These are phyloP conservation scores for Oryza brachyantha DNA, from an alignment of 176 grass and related monocot species.

Conservation along the genomic window DNA sequence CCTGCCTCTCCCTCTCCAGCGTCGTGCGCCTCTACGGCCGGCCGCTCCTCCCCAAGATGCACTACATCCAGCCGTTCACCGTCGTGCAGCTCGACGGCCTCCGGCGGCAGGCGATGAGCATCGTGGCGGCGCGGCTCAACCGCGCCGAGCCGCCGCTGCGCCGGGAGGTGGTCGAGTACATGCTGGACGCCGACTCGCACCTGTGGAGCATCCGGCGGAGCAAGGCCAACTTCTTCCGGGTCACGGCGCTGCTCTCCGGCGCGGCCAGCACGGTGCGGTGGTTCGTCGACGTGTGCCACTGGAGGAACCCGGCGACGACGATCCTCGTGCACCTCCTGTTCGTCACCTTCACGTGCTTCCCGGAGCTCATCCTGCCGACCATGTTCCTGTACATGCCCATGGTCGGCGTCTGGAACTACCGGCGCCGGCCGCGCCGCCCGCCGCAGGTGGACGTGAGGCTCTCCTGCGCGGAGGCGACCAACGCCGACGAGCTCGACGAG, in stretches of 20 bases:
- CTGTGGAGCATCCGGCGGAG: constrained; percentile 78
- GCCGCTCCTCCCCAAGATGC: constrained; percentile 57
- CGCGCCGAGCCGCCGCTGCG: constrained; percentile 64
- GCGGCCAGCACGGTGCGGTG: constrained; percentile 35
- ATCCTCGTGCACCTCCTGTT: constrained; percentile 53
- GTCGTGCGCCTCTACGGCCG: constrained; percentile 49
- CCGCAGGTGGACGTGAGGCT: constrained; percentile 57
- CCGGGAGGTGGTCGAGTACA: constrained; percentile 77
- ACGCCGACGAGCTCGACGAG: constrained; percentile 73
- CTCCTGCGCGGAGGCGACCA: constrained; percentile 51
- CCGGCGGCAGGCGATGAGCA: constrained; percentile 54
- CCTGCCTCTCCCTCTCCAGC: constrained; percentile 52
- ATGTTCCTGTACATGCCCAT: constrained; percentile 59
- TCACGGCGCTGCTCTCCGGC: constrained; percentile 46
- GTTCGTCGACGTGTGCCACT: constrained; percentile 58
- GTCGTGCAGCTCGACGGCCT: constrained; percentile 54
- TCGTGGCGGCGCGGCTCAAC: constrained; percentile 52
- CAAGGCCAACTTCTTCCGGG: constrained; percentile 72
- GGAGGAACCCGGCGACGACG: constrained; percentile 57
- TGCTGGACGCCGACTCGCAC: constrained; percentile 62
- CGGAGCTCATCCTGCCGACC: constrained; percentile 65
- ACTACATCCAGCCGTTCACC: constrained; percentile 58
- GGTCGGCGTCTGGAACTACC: constrained; percentile 53
- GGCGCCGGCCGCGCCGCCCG: constrained; percentile 39
- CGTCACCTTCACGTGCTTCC: constrained; percentile 58